phyloP scores from a whole-genome alignment of 2,329 filamentous ascomycete species.

The Pseudogymnoascus sp. region DNA sequence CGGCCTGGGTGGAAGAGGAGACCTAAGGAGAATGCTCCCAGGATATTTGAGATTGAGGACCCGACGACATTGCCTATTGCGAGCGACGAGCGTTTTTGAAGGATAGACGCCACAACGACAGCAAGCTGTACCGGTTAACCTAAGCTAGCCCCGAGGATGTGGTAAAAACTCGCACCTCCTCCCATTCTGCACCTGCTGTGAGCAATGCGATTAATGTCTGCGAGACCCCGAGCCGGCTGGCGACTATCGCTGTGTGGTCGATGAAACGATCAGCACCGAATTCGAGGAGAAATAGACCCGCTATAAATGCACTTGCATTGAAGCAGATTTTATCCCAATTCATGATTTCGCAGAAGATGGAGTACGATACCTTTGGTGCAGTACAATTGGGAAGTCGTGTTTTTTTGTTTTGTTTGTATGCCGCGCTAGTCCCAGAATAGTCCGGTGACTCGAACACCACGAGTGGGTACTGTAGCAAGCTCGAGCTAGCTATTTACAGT shows the following conservation, averaged over 20 bases:
- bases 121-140: slow-evolving; percentile 31
- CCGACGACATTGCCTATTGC: slow-evolving; percentile 48
- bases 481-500: too few relatives aligned
- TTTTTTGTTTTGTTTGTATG: background rate
- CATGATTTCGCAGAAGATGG: slow-evolving; percentile 18
- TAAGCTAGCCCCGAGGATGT: background rate
- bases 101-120: slow-evolving; percentile 41
- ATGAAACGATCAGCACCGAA: slow-evolving; percentile 46
- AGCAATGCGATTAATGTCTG: slow-evolving; percentile 43
- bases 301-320: slow-evolving; percentile 37
- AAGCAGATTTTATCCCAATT: slow-evolving; percentile 32
- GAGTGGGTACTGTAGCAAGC: background rate
- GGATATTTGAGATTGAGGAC: slow-evolving; percentile 47
- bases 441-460: background rate
- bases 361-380: slow-evolving; percentile 24
- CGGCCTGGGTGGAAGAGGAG: slow-evolving; percentile 35
- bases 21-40: slow-evolving; percentile 47
- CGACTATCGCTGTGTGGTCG: slow-evolving; percentile 42
- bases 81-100: slow-evolving; percentile 38
- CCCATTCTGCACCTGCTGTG: slow-evolving; percentile 47
- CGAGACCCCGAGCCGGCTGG: slow-evolving; percentile 37
- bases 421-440: background rate
- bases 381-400: background rate
- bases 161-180: slow-evolving; percentile 38
- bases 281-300: slow-evolving; percentile 42